A percentile compares a stretch with the other conserved stretches of the same genome.
phyloP scores from a whole-genome alignment of 768 basidiomycete genomes.

The Naganishia randhawae region DNA sequence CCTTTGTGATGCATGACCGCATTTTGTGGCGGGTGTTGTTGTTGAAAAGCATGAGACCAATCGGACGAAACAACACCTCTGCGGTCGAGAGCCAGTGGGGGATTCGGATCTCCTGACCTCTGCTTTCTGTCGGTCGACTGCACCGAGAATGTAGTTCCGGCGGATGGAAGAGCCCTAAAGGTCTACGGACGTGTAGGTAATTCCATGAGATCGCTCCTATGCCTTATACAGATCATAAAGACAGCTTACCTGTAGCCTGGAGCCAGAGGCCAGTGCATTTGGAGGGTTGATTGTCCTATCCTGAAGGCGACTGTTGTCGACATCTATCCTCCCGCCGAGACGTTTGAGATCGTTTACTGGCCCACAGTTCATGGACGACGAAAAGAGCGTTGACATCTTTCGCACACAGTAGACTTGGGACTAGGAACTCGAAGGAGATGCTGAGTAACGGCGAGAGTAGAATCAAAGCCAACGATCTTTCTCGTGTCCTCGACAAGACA shows the following conservation, averaged over 20 bases:
- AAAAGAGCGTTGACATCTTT: slow-evolving; percentile 14
- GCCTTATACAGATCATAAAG: too few species aligned
- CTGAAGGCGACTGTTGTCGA: slow-evolving; percentile 3
- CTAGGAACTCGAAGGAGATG: too few species aligned
- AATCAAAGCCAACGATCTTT: too few species aligned
- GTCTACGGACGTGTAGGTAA: not conserved
- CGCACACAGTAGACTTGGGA: too few species aligned
- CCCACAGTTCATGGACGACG: slow-evolving; percentile 19
- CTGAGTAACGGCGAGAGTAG: too few species aligned
- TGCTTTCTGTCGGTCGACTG: not conserved
- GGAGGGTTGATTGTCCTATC: not conserved
- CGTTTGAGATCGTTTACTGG: slow-evolving; percentile 26
- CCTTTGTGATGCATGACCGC: not conserved
- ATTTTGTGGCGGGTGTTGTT: not conserved
- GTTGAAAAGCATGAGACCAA: slow-evolving; percentile 16
- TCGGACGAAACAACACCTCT: not conserved
- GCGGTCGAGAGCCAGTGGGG: not conserved
- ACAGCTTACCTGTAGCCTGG: slow-evolving; percentile 6
- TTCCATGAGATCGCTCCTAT: not conserved
- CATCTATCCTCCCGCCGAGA: slow-evolving; percentile 13
- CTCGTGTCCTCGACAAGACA: too few species aligned
- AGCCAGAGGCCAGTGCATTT: not conserved
- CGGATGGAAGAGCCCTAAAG: not conserved
- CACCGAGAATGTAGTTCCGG: not conserved
- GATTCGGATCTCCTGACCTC: not conserved